phyloP scores from a whole-genome alignment of 139 green algal genomes.

The Chlamydomonas incerta region DNA sequence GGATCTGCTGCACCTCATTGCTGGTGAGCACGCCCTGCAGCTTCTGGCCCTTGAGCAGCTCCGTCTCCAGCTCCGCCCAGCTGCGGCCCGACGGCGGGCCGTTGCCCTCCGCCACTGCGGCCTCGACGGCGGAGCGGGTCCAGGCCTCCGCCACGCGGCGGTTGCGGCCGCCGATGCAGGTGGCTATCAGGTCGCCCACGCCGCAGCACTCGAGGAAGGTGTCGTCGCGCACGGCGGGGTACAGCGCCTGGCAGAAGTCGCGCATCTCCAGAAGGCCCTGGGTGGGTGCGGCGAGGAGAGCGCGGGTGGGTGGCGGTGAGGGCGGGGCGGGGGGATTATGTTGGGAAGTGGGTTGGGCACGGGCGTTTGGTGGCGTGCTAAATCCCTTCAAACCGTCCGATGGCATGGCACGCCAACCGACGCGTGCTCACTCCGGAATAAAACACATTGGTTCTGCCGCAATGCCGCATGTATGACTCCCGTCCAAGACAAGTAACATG shows the following conservation, averaged over 20 bases:
- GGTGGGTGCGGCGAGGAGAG: not conserved
- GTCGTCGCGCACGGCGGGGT: constrained; percentile 69
- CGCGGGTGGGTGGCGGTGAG: not conserved
- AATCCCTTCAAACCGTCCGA: no score
- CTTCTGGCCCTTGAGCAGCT: constrained; percentile 84
- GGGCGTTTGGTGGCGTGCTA: no score
- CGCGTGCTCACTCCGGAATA: no score
- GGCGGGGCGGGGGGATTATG: no score
- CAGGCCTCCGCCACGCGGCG: constrained; percentile 70
- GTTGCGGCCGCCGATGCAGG: constrained; percentile 84
- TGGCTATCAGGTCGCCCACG: constrained; percentile 82
- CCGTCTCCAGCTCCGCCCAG: constrained; percentile 61
- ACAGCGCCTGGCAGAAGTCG: constrained; percentile 65
- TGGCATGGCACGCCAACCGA: no score
- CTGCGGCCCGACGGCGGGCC: not conserved
- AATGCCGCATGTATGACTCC: no score
- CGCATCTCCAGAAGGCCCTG: constrained; percentile 72
- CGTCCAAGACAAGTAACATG: no score
- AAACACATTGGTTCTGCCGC: no score
- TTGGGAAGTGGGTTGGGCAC: no score
- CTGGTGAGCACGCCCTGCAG: constrained; percentile 83
- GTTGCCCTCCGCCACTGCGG: not conserved
- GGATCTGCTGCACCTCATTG: constrained; percentile 80
- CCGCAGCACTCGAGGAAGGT: constrained; percentile 80
- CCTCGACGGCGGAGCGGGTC: constrained; percentile 31